A percentile compares a stretch with the other conserved stretches of the same genome.
These are phyloP conservation scores for Colletotrichum orchidophilum DNA, from an alignment of 2,329 filamentous ascomycete species.

Conservation along the genomic window DNA sequence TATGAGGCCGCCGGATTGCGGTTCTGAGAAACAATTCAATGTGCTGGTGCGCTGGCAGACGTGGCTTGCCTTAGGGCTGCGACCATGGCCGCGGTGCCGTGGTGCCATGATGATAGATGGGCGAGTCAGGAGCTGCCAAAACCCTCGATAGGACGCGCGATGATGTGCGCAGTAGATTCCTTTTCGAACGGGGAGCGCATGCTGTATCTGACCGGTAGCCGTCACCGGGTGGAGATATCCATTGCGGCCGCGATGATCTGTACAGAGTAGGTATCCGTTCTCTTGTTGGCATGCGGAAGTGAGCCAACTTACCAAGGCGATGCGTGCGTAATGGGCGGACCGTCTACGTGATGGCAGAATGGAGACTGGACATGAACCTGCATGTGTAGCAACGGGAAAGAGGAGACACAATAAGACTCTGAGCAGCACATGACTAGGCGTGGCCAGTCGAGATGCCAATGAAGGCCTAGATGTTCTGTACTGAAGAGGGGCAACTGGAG, in stretches of 20 bases:
- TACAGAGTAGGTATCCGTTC: not conserved
- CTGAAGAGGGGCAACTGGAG: not conserved
- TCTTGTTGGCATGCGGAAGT: not conserved
- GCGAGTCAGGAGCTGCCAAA: conserved; percentile 23
- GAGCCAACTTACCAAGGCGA: conserved; percentile 15
- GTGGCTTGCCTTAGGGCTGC: conserved; percentile 33
- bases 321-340: conserved; percentile 16
- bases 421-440: not conserved
- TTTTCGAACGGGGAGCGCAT: not conserved
- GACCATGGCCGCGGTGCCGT: conserved; percentile 14
- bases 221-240: not conserved
- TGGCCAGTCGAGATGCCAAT: not conserved
- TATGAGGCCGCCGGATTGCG: not conserved
- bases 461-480: not conserved
- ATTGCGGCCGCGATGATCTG: not conserved
- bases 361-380: not conserved
- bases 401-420: not conserved
- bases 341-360: not conserved
- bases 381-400: not conserved
- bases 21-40: not conserved
- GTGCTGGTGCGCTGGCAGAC: conserved; percentile 28
- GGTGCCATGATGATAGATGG: not conserved
- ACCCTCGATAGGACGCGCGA: not conserved
- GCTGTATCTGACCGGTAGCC: not conserved
- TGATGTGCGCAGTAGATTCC: not conserved